Base-by-base conservation (phyloP, 139 green algal genomes). In the Coelastrella sp. region DNA sequence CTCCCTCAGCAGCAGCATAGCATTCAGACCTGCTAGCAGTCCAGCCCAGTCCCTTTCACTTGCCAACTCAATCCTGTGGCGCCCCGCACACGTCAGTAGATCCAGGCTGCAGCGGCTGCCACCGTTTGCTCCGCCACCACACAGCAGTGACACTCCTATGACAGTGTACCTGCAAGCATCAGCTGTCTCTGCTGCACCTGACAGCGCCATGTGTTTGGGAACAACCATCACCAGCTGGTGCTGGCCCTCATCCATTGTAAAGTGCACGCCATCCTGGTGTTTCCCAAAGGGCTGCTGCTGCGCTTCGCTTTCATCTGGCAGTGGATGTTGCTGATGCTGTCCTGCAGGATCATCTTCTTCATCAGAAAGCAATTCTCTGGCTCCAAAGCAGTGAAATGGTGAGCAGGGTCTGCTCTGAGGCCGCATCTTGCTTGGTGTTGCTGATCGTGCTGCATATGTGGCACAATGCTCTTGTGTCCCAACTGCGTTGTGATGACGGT, bases 141-240 rank as follows among this genome's bases (percentile, higher is more conserved):
- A n/a, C 17, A 57, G 50, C 48, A 81, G 50, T 2, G 73, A 53
- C 50, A 81, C 73, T n/a, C 73, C 73, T 15, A 50, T 81, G 1
- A 81, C 71, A 9, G 30, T 80, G 72, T 80, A 64, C 13, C 34
- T 82, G 35, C 30, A 23, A 17, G 37, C 53, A 8, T 38, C 71
- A 57, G 41, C n/a, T 4, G 71, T 38, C 13, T 2, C 45, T 43
- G 45, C 51, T 53, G 37, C 53, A 37, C 7, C 51, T 82, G 53
- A n/a, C 3, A 27, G 8, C n/a, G 41, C 8, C 43, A 79, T 27
- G 9, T 37, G 35, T 11, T 41, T n/a, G 7, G n/a, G 72, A 34
- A 82, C 53, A 35, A 82, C 37, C 78, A 84, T 71, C 40, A 84
- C 60, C 40, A 76, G 78, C 78, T 76, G 37, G 27, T 71, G 60